Percentiles rank a stretch among this genome's conserved stretches.
Conservation (phyloP, 192 early-diverging fungal species). For the Rhizophagus clarus region DNA sequence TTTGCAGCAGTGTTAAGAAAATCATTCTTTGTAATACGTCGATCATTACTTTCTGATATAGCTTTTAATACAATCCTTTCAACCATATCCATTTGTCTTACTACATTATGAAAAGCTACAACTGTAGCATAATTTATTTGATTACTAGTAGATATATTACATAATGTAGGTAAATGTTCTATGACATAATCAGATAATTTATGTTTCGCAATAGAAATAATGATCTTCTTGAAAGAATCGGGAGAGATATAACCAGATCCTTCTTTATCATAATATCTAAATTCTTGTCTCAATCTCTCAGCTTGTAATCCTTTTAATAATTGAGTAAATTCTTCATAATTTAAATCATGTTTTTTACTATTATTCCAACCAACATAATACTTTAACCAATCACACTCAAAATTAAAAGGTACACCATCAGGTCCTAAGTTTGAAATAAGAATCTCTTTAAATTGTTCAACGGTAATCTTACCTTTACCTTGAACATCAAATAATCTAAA, state of each 20-base stretch:
- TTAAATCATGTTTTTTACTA: conserved; percentile 55
- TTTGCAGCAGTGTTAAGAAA: conserved; percentile 60
- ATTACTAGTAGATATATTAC: conserved; percentile 59
- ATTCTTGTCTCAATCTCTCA: conserved; percentile 70
- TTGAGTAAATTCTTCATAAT: conserved; percentile 72
- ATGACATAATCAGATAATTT: conserved; percentile 66
- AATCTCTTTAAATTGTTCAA: conserved; percentile 70
- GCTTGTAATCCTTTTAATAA: conserved; percentile 69
- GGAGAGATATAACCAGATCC: conserved; percentile 61
- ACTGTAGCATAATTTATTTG: conserved; percentile 68
- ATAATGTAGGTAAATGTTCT: conserved; percentile 61
- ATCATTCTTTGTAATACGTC: conserved; percentile 62
- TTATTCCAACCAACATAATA: conserved; percentile 63
- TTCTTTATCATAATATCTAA: conserved; percentile 70
- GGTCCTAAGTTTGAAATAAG: conserved; percentile 51
- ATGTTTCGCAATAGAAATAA: conserved; percentile 64
- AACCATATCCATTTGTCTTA: conserved; percentile 70
- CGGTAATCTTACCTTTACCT: conserved; percentile 61
- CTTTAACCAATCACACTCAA: conserved; percentile 74
- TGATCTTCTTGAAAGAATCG: conserved; percentile 61
- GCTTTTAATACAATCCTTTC: conserved; percentile 62
- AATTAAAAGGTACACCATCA: conserved; percentile 68
- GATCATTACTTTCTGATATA: conserved; percentile 47
- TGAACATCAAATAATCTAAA: conserved; percentile 66
- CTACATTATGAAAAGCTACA: conserved; percentile 63